Evolutionary conservation across 2,329 filamentous ascomycete species (phyloP).

Genomic region (Epichloe hybrida): DNA sequence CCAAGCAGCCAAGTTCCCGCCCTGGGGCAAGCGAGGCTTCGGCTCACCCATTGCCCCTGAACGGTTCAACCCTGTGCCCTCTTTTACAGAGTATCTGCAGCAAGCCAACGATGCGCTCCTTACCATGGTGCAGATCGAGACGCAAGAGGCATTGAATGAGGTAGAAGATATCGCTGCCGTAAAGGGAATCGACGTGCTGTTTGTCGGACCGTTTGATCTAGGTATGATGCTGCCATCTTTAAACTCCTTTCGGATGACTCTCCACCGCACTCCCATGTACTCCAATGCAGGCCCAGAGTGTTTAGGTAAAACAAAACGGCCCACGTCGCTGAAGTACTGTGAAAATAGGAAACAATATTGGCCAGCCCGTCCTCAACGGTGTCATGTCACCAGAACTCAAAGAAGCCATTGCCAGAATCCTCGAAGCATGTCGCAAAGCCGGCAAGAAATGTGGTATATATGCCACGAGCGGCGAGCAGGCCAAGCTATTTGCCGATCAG

Average conservation of each 20-base stretch:
- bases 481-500: conserved; percentile 37
- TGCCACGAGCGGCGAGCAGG: conserved; percentile 41
- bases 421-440: conserved; percentile 42
- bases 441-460: conserved; percentile 56
- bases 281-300: background rate
- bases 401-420: conserved; percentile 43
- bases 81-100: conserved; percentile 34
- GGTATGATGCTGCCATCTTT: conserved; percentile 18
- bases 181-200: conserved; percentile 47
- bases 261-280: background rate
- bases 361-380: conserved; percentile 46
- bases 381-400: conserved; percentile 45
- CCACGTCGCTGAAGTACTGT: background rate
- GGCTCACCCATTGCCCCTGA: conserved; percentile 33
- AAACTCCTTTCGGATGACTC: too few relatives aligned
- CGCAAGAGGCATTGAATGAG: conserved; percentile 43
- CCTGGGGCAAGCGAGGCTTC: conserved; percentile 33
- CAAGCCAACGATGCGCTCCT: conserved; percentile 38
- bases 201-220: conserved; percentile 54
- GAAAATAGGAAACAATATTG: conserved; percentile 41
- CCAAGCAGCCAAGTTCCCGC: conserved; percentile 36
- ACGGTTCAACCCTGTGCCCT: conserved; percentile 29
- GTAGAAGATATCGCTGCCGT: conserved; percentile 50
- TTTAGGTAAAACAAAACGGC: background rate
- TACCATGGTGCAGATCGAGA: conserved; percentile 57